phyloP scores from a whole-genome alignment of 768 basidiomycete genomes.

The Leccinellum albellum region DNA sequence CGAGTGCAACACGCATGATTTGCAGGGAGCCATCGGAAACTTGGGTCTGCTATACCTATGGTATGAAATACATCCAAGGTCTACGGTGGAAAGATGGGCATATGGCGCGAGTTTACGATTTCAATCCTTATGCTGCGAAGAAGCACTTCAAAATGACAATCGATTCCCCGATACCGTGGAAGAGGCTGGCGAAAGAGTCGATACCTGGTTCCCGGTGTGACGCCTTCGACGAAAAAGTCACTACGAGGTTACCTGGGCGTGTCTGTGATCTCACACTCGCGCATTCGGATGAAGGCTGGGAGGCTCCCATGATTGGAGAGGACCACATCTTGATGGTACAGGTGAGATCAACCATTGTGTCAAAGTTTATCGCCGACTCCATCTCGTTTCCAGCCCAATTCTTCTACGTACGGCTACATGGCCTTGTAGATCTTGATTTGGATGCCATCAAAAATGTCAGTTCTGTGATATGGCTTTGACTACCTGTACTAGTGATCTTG shows the following conservation, averaged over 20 bases:
- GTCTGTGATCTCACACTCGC: constrained; percentile 17
- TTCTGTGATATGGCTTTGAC: not conserved
- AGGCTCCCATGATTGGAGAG: constrained; percentile 35
- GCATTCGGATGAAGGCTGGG: constrained; percentile 19
- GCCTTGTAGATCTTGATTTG: constrained; percentile 18
- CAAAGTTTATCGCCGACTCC: not conserved
- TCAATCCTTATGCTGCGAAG: constrained; percentile 26
- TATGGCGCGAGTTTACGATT: constrained; percentile 30
- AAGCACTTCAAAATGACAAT: constrained; percentile 10
- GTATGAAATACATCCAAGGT: constrained; percentile 30
- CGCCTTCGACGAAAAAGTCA: constrained; percentile 22
- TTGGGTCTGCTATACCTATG: constrained; percentile 37
- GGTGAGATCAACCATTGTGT: constrained; percentile 13
- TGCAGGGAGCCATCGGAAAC: constrained; percentile 23
- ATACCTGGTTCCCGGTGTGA: constrained; percentile 6
- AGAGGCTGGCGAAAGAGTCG: constrained; percentile 13
- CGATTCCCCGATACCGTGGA: constrained; percentile 12
- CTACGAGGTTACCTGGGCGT: constrained; percentile 29
- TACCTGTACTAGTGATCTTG: not conserved
- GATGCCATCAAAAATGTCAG: not conserved
- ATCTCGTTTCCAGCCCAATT: constrained; percentile 4
- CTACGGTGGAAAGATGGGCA: constrained; percentile 20
- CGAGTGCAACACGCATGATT: constrained; percentile 28
- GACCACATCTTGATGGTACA: constrained; percentile 33
- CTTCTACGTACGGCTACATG: constrained; percentile 24